These are phyloP conservation scores for Sclerotinia trifoliorum DNA, from an alignment of 2,329 filamentous ascomycete species.

Conservation along the genomic window DNA sequence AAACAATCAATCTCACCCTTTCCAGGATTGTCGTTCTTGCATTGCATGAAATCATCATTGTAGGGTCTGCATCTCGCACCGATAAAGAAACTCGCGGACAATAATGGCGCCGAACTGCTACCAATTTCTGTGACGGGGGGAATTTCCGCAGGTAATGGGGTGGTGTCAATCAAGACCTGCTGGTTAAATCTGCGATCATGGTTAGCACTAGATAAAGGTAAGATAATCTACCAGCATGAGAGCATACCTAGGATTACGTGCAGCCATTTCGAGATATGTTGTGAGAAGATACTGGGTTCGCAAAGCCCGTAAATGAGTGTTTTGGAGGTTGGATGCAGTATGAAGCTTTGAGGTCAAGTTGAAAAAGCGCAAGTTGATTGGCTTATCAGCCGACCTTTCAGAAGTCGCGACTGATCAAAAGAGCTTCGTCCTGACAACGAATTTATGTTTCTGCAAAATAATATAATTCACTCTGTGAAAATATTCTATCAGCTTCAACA, in stretches of 20 bases:
- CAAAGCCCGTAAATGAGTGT: constrained; percentile 41
- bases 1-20: constrained; percentile 91
- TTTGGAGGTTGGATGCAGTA: constrained; percentile 28
- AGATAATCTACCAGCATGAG: not conserved
- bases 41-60: constrained; percentile 99
- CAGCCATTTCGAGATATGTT: constrained; percentile 37
- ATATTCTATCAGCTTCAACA: not conserved
- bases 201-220: constrained; percentile 29
- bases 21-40: constrained; percentile 92
- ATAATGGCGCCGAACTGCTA: constrained; percentile 84
- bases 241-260: constrained; percentile 35
- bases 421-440: constrained; percentile 28
- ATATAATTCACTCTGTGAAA: constrained; percentile 10
- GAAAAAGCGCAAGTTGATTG: constrained; percentile 34
- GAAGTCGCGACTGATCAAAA: constrained; percentile 22
- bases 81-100: constrained; percentile 95
- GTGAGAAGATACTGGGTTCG: constrained; percentile 26
- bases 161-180: constrained; percentile 89
- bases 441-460: constrained; percentile 15
- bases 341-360: constrained; percentile 38
- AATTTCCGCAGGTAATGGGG: constrained; percentile 87
- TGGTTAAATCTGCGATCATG: constrained; percentile 78
- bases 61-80: constrained; percentile 90
- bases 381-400: constrained; percentile 28
- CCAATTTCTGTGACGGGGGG: constrained; percentile 93